phyloP scores from a whole-genome alignment of 768 basidiomycete species.

The Crassisporium funariophilum region DNA sequence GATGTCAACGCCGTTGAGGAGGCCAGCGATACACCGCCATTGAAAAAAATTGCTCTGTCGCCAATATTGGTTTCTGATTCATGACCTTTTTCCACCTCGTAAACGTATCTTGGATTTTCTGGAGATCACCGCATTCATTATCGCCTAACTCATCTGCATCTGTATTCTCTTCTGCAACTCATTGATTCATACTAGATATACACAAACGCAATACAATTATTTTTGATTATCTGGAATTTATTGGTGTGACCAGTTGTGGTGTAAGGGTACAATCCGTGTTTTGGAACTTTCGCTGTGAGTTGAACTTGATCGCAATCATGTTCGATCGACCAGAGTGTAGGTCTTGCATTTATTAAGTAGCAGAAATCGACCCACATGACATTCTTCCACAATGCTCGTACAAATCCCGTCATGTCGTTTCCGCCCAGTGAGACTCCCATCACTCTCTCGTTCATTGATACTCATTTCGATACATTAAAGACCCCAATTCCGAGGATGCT shows the following conservation, averaged over 20 bases:
- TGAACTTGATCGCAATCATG: no score
- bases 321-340: no score
- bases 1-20: constrained; percentile 41
- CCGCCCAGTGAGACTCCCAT: not conserved
- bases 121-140: not conserved
- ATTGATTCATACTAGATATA: not conserved
- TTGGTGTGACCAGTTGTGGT: no score
- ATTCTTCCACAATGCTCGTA: no score
- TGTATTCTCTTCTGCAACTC: not conserved
- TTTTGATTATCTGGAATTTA: no score
- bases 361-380: no score
- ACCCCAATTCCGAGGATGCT: constrained; percentile 19
- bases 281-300: no score
- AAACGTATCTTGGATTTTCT: no score
- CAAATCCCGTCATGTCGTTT: no score
- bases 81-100: constrained; percentile 8
- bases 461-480: not conserved
- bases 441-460: not conserved
- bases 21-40: constrained; percentile 57
- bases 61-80: constrained; percentile 20
- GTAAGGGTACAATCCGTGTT: no score
- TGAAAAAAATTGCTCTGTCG: constrained; percentile 66
- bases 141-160: not conserved
- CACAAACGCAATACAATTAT: not conserved
- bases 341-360: no score